These are phyloP conservation scores for Yamadazyma dushanensis DNA, from an alignment of 1,139 yeast species.

Conservation along the genomic window DNA sequence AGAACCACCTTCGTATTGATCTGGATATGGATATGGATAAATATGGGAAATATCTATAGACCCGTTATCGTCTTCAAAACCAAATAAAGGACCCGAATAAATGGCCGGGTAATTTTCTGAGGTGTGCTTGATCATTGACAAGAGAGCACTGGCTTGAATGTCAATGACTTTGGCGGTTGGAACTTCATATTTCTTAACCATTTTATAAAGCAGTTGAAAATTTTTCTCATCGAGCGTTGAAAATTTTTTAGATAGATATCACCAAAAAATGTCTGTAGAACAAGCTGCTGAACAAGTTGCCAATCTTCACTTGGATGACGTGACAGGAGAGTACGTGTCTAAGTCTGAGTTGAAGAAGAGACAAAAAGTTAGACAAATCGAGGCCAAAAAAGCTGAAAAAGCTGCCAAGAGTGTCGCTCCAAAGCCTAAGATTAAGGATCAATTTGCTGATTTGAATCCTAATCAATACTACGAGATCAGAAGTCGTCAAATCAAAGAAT, in stretches of 20 bases:
- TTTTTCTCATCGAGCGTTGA: slow-evolving; percentile 3
- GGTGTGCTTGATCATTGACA: slow-evolving; percentile 73
- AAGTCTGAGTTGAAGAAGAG: slow-evolving; percentile 96
- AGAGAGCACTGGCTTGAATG: slow-evolving; percentile 60
- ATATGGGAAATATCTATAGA: slow-evolving; percentile 58
- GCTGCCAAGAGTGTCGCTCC: slow-evolving; percentile 65
- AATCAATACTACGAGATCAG: slow-evolving; percentile 92
- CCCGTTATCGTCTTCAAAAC: slow-evolving; percentile 64
- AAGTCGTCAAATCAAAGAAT: slow-evolving; percentile 82
- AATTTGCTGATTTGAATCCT: slow-evolving; percentile 87
- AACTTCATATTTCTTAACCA: slow-evolving; percentile 24
- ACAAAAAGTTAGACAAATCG: slow-evolving; percentile 84
- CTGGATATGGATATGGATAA: slow-evolving; percentile 61
- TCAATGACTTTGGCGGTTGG: slow-evolving; percentile 49
- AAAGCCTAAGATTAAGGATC: slow-evolving; percentile 56
- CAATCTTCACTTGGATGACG: slow-evolving; percentile 88
- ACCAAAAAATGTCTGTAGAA: slow-evolving; percentile 46
- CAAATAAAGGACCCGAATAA: slow-evolving; percentile 76
- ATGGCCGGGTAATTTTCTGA: slow-evolving; percentile 67
- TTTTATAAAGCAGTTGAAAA: slow-evolving; percentile 2
- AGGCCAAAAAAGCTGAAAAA: slow-evolving; percentile 89
- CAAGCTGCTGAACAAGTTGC: slow-evolving; percentile 76
- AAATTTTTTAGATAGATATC: background rate
- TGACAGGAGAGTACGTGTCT: slow-evolving; percentile 94
- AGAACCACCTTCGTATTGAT: slow-evolving; percentile 55